These are phyloP conservation scores for Pyrenophora seminiperda DNA, from an alignment of 2,329 filamentous ascomycete genomes.

Conservation along the genomic window DNA sequence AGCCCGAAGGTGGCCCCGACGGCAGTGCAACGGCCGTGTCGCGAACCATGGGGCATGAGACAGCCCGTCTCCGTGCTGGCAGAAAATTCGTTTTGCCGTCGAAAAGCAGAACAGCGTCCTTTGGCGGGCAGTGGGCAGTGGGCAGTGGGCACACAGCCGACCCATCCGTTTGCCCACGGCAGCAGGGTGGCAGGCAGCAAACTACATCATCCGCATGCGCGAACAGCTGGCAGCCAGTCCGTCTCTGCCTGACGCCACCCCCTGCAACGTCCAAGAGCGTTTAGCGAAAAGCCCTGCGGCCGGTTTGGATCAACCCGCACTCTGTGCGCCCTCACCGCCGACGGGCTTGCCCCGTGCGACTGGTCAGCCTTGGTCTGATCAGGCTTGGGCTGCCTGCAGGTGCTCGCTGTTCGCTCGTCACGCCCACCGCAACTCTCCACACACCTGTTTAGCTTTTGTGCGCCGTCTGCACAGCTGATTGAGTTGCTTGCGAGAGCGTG, in stretches of 20 bases:
- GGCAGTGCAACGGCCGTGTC: slow-evolving; percentile 10
- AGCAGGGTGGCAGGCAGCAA: slow-evolving; percentile 1
- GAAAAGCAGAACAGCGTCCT: no score
- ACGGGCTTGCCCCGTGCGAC: slow-evolving; percentile 34
- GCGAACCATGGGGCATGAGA: not conserved
- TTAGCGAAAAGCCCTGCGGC: slow-evolving; percentile 34
- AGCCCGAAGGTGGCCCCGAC: slow-evolving; percentile 29
- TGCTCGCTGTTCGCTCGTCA: slow-evolving; percentile 38
- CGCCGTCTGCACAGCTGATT: slow-evolving; percentile 42
- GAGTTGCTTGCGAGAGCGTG: slow-evolving; percentile 28
- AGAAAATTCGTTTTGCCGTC: no score
- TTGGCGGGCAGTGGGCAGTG: no score
- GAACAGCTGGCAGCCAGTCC: slow-evolving; percentile 36
- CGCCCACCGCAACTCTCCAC: slow-evolving; percentile 36
- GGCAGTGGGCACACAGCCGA: slow-evolving; percentile 2
- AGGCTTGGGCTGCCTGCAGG: slow-evolving; percentile 34
- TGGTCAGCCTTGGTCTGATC: slow-evolving; percentile 33
- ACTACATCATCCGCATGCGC: slow-evolving; percentile 27
- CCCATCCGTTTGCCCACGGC: slow-evolving; percentile 9
- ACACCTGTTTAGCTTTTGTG: slow-evolving; percentile 25
- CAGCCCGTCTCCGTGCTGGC: not conserved
- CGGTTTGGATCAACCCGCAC: slow-evolving; percentile 39
- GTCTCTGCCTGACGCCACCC: slow-evolving; percentile 34
- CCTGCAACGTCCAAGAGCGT: slow-evolving; percentile 24
- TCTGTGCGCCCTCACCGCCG: slow-evolving; percentile 39